Conservation (phyloP, 2,329 filamentous ascomycete genomes). For the Ascocoryne sarcoides region DNA sequence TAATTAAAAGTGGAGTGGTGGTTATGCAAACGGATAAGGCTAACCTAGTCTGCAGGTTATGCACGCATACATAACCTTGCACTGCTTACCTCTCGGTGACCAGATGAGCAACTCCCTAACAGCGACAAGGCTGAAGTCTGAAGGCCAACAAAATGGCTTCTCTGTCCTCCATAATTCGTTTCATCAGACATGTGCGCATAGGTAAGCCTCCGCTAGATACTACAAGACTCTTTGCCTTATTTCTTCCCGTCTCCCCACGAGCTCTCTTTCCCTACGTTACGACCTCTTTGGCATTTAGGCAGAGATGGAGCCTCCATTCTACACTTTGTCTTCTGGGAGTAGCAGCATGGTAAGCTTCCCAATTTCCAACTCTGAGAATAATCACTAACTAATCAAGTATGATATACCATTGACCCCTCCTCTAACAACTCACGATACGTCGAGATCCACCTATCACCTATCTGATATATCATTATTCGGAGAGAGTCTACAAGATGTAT, state of each 20-base stretch:
- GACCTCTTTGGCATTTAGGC: neutral
- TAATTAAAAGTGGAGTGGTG: too few relatives aligned
- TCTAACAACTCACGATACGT: slow-evolving; percentile 10
- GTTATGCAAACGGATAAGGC: too few relatives aligned
- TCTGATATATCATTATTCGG: slow-evolving; percentile 10
- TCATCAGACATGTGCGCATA: neutral
- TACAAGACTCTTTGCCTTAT: neutral
- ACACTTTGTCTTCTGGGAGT: slow-evolving; percentile 8
- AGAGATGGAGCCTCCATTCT: slow-evolving; percentile 7
- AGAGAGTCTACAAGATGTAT: slow-evolving; percentile 13
- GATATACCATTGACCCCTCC: slow-evolving; percentile 8
- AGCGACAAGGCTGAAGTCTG: too few relatives aligned
- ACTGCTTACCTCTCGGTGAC: too few relatives aligned
- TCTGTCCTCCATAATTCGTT: neutral
- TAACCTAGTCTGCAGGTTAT: too few relatives aligned
- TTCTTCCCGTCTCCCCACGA: neutral
- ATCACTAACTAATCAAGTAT: slow-evolving; percentile 2
- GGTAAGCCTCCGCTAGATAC: neutral
- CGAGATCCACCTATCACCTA: slow-evolving; percentile 10
- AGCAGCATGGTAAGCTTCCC: slow-evolving; percentile 5
- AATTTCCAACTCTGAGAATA: neutral
- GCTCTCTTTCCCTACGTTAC: neutral
- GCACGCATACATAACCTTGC: too few relatives aligned
- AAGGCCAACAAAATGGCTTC: neutral
- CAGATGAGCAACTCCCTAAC: too few relatives aligned